Conservation (phyloP, 306 rosid genomes). For the Herpetospermum pedunculosum region DNA sequence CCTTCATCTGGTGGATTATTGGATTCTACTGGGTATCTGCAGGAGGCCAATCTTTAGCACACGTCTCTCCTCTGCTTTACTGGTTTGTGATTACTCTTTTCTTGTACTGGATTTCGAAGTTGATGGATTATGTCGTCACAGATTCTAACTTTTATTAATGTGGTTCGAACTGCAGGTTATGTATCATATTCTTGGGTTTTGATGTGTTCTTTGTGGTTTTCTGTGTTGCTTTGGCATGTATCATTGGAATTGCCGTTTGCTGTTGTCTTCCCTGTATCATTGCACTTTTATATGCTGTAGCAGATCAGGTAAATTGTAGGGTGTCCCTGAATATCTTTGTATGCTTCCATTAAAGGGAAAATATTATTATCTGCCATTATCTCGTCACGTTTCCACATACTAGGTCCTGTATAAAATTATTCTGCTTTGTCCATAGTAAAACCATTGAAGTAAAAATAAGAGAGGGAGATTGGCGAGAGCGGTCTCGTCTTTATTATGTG, state of each 20-base stretch:
- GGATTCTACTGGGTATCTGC: slow-evolving; percentile 99
- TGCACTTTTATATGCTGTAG: slow-evolving; percentile 79
- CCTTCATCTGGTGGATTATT: slow-evolving; percentile 96
- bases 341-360: slow-evolving; percentile 4
- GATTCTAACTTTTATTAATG: slow-evolving; percentile 37
- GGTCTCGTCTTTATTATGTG: neutral
- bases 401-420: neutral
- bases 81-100: slow-evolving; percentile 42
- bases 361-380: neutral
- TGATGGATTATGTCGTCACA: slow-evolving; percentile 1
- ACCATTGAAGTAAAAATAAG: neutral
- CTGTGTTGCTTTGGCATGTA: slow-evolving; percentile 94
- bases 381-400: neutral
- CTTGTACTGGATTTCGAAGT: neutral
- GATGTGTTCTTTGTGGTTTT: slow-evolving; percentile 97
- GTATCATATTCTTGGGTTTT: slow-evolving; percentile 88
- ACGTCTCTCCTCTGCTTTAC: slow-evolving; percentile 69
- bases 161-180: slow-evolving; percentile 60
- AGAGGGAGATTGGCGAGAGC: neutral
- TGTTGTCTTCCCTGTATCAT: slow-evolving; percentile 71
- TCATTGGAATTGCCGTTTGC: slow-evolving; percentile 92
- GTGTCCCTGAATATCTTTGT: slow-evolving; percentile 2
- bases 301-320: slow-evolving; percentile 71
- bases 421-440: neutral
- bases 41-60: slow-evolving; percentile 62